Evolutionary conservation across 2,329 filamentous ascomycete genomes (phyloP).

Genomic region (Apiospora pterosperma): DNA sequence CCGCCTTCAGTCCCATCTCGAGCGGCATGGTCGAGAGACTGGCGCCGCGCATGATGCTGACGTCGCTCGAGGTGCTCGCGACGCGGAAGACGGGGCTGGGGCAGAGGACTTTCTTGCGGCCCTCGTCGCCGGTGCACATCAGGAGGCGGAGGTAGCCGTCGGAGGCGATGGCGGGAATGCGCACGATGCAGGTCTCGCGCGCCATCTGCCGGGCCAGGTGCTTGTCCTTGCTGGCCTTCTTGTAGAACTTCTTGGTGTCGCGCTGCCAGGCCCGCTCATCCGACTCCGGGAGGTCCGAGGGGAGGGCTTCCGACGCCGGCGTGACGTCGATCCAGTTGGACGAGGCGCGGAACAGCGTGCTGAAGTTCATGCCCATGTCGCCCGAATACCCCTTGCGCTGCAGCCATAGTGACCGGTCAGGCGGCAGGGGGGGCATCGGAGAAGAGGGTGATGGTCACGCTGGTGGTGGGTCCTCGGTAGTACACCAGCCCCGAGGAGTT

Average conservation of each 20-base stretch:
- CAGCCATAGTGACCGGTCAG: constrained; percentile 60
- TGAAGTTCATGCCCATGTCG: constrained; percentile 64
- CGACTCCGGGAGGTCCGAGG: constrained; percentile 46
- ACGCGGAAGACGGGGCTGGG: constrained; percentile 66
- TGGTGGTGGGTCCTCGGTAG: constrained; percentile 63
- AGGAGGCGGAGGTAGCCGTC: constrained; percentile 70
- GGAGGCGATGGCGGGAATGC: constrained; percentile 58
- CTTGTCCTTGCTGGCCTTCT: constrained; percentile 46
- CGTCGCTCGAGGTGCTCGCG: constrained; percentile 61
- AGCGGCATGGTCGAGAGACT: constrained; percentile 62
- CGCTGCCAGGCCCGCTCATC: constrained; percentile 67
- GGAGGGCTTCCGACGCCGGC: constrained; percentile 43
- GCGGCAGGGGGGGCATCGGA: constrained; percentile 52
- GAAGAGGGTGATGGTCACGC: constrained; percentile 62
- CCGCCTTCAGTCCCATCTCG: constrained; percentile 59
- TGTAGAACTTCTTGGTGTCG: constrained; percentile 62
- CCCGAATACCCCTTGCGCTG: constrained; percentile 67
- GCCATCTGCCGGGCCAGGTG: constrained; percentile 46
- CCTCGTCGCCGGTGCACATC: constrained; percentile 46
- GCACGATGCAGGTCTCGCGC: constrained; percentile 61
- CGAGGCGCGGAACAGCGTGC: constrained; percentile 57
- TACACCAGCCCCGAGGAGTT: constrained; percentile 63
- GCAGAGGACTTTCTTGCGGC: constrained; percentile 50
- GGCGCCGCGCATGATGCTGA: constrained; percentile 60
- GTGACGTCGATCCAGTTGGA: constrained; percentile 67